Evolutionary conservation across 1,139 yeast species (phyloP).

Genomic region (Candida tropicalis): DNA sequence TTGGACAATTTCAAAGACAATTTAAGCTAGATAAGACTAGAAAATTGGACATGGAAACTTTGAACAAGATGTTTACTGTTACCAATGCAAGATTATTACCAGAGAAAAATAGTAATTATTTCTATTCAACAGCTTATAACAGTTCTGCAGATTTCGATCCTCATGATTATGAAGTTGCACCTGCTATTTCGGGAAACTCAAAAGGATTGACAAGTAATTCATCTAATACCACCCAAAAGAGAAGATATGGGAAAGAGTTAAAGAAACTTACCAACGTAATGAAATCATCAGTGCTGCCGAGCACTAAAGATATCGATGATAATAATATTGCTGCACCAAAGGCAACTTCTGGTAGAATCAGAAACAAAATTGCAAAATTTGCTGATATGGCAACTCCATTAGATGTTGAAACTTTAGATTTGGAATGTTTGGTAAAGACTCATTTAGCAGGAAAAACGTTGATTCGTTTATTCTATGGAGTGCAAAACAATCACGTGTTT

Average conservation of each 20-base stretch:
- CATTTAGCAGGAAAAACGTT: slow-evolving; percentile 40
- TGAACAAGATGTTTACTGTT: slow-evolving; percentile 58
- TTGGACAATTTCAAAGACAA: slow-evolving; percentile 65
- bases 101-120: slow-evolving; percentile 22
- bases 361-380: slow-evolving; percentile 40
- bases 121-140: slow-evolving; percentile 15
- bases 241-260: slow-evolving; percentile 49
- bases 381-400: slow-evolving; percentile 40
- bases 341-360: slow-evolving; percentile 31
- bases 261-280: slow-evolving; percentile 68
- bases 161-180: slow-evolving; percentile 9
- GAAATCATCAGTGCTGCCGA: slow-evolving; percentile 71
- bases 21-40: slow-evolving; percentile 58
- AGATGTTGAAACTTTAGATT: slow-evolving; percentile 48
- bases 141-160: slow-evolving; percentile 8
- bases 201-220: background rate
- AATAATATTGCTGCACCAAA: slow-evolving; percentile 19
- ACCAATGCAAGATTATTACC: slow-evolving; percentile 53
- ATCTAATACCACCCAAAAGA: slow-evolving; percentile 22
- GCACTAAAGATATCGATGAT: slow-evolving; percentile 31
- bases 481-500: slow-evolving; percentile 9
- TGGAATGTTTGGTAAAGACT: slow-evolving; percentile 36
- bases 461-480: slow-evolving; percentile 39
- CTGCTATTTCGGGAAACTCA: slow-evolving; percentile 2
- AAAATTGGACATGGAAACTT: slow-evolving; percentile 64